These are phyloP conservation scores for Arachnopeziza araneosa DNA, from an alignment of 2,329 filamentous ascomycete species.

Conservation along the genomic window DNA sequence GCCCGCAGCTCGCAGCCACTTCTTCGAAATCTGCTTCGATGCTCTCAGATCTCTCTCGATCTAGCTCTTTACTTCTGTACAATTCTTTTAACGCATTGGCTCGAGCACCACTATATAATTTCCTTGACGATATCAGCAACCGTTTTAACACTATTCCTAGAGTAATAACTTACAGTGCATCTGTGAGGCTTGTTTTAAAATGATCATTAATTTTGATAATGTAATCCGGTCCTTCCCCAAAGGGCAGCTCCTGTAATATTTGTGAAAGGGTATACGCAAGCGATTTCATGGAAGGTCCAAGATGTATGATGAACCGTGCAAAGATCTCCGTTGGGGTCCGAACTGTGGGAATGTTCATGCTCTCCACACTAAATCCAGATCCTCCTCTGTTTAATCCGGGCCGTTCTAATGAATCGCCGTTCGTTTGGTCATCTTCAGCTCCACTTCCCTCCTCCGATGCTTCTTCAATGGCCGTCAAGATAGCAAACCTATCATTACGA, in stretches of 20 bases:
- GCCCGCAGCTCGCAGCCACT: slow-evolving; percentile 93
- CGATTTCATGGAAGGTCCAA: slow-evolving; percentile 94
- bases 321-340: slow-evolving; percentile 78
- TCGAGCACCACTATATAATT: slow-evolving; percentile 71
- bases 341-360: slow-evolving; percentile 35
- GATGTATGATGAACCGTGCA: slow-evolving; percentile 76
- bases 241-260: slow-evolving; percentile 82
- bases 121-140: slow-evolving; percentile 22
- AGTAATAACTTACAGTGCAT: slow-evolving; percentile 54
- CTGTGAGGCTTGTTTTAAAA: slow-evolving; percentile 71
- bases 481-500: slow-evolving; percentile 39
- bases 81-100: slow-evolving; percentile 70
- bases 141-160: background rate
- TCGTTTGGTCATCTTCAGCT: slow-evolving; percentile 34
- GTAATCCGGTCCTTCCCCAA: slow-evolving; percentile 61
- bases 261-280: slow-evolving; percentile 86
- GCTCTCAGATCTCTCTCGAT: slow-evolving; percentile 61
- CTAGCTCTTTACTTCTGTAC: slow-evolving; percentile 73
- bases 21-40: slow-evolving; percentile 93
- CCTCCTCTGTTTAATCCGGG: slow-evolving; percentile 2
- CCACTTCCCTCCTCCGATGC: slow-evolving; percentile 51
- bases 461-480: slow-evolving; percentile 58
- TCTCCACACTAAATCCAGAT: slow-evolving; percentile 17
- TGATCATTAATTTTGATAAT: slow-evolving; percentile 71
- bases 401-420: slow-evolving; percentile 9